phyloP scores from a whole-genome alignment of 2,329 filamentous ascomycete species.

The Biscogniauxia marginata region DNA sequence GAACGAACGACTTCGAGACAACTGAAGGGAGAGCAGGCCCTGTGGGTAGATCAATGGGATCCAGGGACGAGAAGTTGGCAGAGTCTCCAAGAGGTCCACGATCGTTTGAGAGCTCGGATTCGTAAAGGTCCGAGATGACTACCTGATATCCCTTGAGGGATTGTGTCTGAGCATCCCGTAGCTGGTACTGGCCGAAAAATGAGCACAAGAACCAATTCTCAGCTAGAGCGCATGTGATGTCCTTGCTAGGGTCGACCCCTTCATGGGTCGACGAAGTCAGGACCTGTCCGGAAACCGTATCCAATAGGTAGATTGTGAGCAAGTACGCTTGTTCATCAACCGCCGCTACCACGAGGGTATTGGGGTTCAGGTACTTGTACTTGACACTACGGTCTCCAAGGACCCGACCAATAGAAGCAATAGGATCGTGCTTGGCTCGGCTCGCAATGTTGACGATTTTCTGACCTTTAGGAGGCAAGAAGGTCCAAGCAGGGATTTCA shows the following conservation, averaged over 20 bases:
- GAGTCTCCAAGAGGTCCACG: conserved; percentile 72
- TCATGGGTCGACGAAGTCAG: conserved; percentile 69
- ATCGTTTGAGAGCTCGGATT: conserved; percentile 79
- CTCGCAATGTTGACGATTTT: conserved; percentile 67
- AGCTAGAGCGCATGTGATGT: conserved; percentile 74
- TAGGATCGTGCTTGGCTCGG: conserved; percentile 73
- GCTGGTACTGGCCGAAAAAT: conserved; percentile 63
- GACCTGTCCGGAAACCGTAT: conserved; percentile 80
- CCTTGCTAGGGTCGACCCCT: conserved; percentile 71
- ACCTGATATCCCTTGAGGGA: conserved; percentile 81
- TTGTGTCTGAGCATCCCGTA: conserved; percentile 53
- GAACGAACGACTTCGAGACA: conserved; percentile 75
- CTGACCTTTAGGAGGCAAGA: conserved; percentile 64
- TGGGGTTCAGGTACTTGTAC: conserved; percentile 96
- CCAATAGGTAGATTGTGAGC: conserved; percentile 75
- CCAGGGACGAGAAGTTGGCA: conserved; percentile 74
- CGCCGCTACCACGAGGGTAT: conserved; percentile 74
- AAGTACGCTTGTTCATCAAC: conserved; percentile 56
- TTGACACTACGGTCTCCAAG: conserved; percentile 88
- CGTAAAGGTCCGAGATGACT: conserved; percentile 84
- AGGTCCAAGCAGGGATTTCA: conserved; percentile 66
- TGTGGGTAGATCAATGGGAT: conserved; percentile 57
- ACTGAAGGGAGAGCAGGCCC: conserved; percentile 67
- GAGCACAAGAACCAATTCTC: conserved; percentile 97
- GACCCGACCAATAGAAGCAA: conserved; percentile 93